Percentiles rank a stretch among this genome's conserved stretches.
Conservation (phyloP, 2,329 filamentous ascomycete genomes). For the Eurotiales sp. region DNA sequence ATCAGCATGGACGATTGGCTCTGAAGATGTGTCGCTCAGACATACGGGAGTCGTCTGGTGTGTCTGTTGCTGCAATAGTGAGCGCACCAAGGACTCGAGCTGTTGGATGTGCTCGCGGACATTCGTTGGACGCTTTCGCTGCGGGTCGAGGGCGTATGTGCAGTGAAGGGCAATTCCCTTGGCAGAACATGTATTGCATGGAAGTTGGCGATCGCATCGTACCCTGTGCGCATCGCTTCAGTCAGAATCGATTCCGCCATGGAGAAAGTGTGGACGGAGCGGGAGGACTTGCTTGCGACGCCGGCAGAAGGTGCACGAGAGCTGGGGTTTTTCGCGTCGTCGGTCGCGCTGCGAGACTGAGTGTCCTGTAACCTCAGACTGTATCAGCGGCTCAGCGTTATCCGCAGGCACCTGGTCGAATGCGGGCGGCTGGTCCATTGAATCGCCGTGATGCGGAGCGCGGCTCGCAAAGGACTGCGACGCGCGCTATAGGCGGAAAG, state of each 20-base stretch:
- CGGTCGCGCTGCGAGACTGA: conserved; percentile 17
- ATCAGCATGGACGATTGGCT: too few species aligned
- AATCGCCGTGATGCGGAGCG: not conserved
- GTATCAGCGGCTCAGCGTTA: not conserved
- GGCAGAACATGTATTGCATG: conserved; percentile 55
- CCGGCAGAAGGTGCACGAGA: conserved; percentile 35
- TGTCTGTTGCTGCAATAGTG: conserved; percentile 15
- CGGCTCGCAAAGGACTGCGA: too few species aligned
- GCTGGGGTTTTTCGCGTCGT: conserved; percentile 31
- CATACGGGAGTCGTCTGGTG: too few species aligned
- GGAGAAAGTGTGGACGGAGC: not conserved
- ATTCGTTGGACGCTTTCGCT: conserved; percentile 42
- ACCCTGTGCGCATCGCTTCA: conserved; percentile 35
- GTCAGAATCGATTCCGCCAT: not conserved
- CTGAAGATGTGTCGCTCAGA: too few species aligned
- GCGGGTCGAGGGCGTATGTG: conserved; percentile 50
- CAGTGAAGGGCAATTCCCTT: conserved; percentile 49
- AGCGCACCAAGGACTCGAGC: conserved; percentile 15
- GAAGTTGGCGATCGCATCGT: conserved; percentile 56
- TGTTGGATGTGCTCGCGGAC: conserved; percentile 27
- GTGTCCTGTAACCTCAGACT: conserved; percentile 10
- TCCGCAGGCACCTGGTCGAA: not conserved
- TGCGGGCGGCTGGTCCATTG: not conserved
- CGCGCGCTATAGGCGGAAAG: too few species aligned
- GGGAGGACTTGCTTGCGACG: conserved; percentile 34